Evolutionary conservation across 352 stramenopile species (phyloP), one percentile per base, ranked within the genome.

Genomic region (Pythium utonaiense): DNA sequence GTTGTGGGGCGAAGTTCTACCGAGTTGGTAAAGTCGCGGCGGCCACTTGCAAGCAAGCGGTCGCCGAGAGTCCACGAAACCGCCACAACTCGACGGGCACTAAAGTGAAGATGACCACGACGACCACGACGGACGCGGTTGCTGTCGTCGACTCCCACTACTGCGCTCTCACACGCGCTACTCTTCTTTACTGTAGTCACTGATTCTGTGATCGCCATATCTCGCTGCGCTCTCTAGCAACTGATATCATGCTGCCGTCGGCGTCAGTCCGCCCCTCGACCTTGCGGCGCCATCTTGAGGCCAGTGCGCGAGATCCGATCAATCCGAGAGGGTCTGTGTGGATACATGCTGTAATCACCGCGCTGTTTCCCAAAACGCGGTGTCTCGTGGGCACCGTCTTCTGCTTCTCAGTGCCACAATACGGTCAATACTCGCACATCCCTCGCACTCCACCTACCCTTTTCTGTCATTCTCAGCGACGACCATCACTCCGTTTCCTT

Each of bases 1-100:
- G 45, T 64, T 52, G 47, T 53, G 25, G n/a, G 6, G n/a, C 8
- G 45, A 16, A 38, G 55, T 53, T 64, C 17, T 9, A 45, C 17
- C 38, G 7, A 8, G 14, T 45, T 5, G 14, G 34, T 45, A 45
- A n/a, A 45, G 38, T 24, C 38, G 38, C n/a, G n/a, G n/a, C n/a
- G n/a, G n/a, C n/a, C n/a, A n/a, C n/a, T n/a, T n/a, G n/a, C n/a
- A n/a, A n/a, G n/a, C n/a, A n/a, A n/a, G n/a, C n/a, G n/a, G n/a
- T n/a, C n/a, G n/a, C n/a, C n/a, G n/a, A n/a, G n/a, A n/a, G n/a
- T n/a, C n/a, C n/a, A 45, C 38, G 38, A 45, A 45, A 45, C 38
- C 38, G 38, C 38, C 38, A 45, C 38, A n/a, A 16, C 38, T 22
- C 38, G 17, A 6, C 38, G 38, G 38, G 38, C 38, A 45, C 38